phyloP scores from a whole-genome alignment of 305 asterid species.

The Withania somnifera region DNA sequence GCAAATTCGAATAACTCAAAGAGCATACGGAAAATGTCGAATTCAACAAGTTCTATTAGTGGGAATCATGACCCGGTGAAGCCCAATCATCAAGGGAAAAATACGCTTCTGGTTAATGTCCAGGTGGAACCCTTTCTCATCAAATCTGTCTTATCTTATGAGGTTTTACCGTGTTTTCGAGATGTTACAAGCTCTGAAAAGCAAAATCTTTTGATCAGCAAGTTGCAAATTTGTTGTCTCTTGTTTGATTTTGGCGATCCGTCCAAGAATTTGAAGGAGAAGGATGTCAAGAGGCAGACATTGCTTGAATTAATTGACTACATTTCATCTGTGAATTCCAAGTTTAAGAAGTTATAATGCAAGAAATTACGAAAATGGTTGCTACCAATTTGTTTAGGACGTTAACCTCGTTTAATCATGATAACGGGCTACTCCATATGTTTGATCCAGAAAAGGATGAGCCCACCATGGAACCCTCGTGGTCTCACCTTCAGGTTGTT shows the following conservation, averaged over 20 bases:
- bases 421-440: conserved; percentile 13
- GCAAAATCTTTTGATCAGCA: conserved; percentile 22
- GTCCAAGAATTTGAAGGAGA: conserved; percentile 19
- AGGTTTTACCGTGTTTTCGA: conserved; percentile 22
- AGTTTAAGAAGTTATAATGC: conserved; percentile 31
- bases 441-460: conserved; percentile 36
- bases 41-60: neutral
- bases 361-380: conserved; percentile 28
- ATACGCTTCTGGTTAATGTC: neutral
- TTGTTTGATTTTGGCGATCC: conserved; percentile 27
- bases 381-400: conserved; percentile 28
- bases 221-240: conserved; percentile 24
- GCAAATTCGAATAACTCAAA: conserved; percentile 5
- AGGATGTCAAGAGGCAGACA: conserved; percentile 30
- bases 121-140: conserved; percentile 3
- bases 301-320: conserved; percentile 32
- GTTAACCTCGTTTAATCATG: conserved; percentile 17
- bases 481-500: conserved; percentile 35
- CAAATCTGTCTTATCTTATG: conserved; percentile 13
- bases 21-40: neutral
- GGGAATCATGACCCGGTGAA: conserved; percentile 1
- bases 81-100: conserved; percentile 10
- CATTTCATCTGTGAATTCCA: conserved; percentile 17
- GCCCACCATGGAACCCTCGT: conserved; percentile 23
- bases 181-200: conserved; percentile 22